Percentiles rank a stretch among this genome's conserved stretches.
Conservation (phyloP, 1,284 basidiomycete genomes). For the Ganoderma sinense region DNA sequence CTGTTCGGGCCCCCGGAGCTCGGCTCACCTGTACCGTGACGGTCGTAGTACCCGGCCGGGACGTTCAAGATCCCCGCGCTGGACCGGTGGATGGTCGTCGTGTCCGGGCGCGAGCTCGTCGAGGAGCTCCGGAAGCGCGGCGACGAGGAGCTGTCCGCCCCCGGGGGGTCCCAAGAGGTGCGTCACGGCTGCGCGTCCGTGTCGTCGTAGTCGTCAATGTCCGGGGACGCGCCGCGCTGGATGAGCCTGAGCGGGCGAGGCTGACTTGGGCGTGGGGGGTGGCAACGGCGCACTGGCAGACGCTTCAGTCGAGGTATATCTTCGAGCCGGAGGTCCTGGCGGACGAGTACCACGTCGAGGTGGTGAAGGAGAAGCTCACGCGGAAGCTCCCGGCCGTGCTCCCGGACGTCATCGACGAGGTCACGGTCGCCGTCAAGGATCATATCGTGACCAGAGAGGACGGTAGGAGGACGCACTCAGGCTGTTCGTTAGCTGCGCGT, state of each 20-base stretch:
- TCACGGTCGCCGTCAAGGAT: constrained; percentile 30
- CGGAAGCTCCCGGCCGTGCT: constrained; percentile 32
- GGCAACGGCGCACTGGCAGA: not conserved
- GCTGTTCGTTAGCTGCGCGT: not conserved
- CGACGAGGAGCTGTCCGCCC: not conserved
- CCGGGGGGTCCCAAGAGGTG: not conserved
- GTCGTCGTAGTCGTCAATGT: too few species aligned
- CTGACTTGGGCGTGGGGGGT: too few species aligned
- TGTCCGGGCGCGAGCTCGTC: constrained; percentile 23
- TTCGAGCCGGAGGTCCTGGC: constrained; percentile 29
- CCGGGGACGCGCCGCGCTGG: too few species aligned
- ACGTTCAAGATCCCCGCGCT: constrained; percentile 44
- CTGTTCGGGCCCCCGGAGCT: too few species aligned
- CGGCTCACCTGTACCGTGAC: not conserved
- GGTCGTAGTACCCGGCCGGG: constrained; percentile 40
- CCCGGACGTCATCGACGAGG: constrained; percentile 37
- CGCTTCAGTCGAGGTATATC: constrained; percentile 26
- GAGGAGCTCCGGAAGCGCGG: not conserved
- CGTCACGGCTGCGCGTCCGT: too few species aligned
- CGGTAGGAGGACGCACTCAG: not conserved
- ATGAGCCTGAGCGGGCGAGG: too few species aligned
- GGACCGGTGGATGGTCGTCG: constrained; percentile 39
- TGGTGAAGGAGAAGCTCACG: constrained; percentile 35
- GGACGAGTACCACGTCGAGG: constrained; percentile 37
- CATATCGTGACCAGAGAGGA: constrained; percentile 20